Base-by-base conservation (phyloP, 2,329 filamentous ascomycete genomes). In the Sporothrix phasma region DNA sequence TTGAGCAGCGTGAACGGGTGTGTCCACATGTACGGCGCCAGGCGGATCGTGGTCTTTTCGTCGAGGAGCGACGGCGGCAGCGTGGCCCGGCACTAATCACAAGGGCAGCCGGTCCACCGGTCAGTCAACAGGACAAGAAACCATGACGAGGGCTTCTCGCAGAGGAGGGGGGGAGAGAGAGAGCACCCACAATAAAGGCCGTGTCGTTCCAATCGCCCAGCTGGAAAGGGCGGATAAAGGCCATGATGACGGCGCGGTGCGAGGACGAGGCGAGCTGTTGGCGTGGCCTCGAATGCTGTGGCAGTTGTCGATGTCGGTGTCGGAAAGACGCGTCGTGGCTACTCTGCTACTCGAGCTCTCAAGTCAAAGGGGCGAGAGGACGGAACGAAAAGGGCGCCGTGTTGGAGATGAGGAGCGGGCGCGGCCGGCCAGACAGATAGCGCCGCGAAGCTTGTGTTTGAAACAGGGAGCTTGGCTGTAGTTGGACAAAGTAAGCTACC, bases 21-120 rank as follows among this genome's bases (percentile, higher is more conserved):
- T 8, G 78, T 79, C 80, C 80, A 82, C 69, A 81, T 68, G 72
- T 81, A 81, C 1, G 79, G 79, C 15, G 78, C 74, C 34, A 80
- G 73, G 19, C 72, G 72, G 54, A 68, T 66, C 5, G 74, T 75
- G 11, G 69, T 69, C 41, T 74, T 70, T 31, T 76, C 77, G 19
- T 68, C 51, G 29, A 68, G 43, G n/a, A 81, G 75, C 4, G 74
- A 76, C 0, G 76, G 76, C 3, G 78, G 78, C 19, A 81, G 76
- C 37, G 79, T 81, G 31, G 72, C 76, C 62, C 78, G 77, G 70
- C 80, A 81, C 80, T 81, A 67, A 13, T n/a, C 19, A 43, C 10
- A 3, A 4, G 10, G 34, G 11, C 6, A 17, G 19, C 22, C 13
- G 10, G 31, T 2, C 17, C 11, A 24, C 6, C 2, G 4, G 8